Percentiles rank a stretch among this genome's conserved stretches.
Evolutionary conservation across 495 filamentous ascomycete genomes (phyloP).

Genomic region (Thozetella sp.): DNA sequence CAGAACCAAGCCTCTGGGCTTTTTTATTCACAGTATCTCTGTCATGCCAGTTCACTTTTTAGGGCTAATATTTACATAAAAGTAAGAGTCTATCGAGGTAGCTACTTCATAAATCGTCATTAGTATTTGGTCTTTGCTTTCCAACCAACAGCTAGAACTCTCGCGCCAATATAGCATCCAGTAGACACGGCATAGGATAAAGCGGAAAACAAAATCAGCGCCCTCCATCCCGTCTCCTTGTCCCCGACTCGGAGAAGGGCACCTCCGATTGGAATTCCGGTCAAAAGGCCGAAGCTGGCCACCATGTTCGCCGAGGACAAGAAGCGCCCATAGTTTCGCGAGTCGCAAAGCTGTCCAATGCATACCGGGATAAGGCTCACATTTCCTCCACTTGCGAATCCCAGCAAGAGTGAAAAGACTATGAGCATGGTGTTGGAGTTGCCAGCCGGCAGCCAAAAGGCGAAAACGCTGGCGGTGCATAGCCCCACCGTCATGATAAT

Average conservation of each 20-base stretch:
- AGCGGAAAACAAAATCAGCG: conserved; percentile 69
- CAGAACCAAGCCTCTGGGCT: no score
- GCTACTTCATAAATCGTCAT: background rate
- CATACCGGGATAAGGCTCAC: conserved; percentile 87
- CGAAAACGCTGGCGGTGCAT: conserved; percentile 70
- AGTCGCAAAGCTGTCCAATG: conserved; percentile 86
- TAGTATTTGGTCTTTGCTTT: conserved; percentile 50
- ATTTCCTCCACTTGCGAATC: conserved; percentile 83
- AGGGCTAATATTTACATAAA: no score
- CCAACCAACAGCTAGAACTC: conserved; percentile 72
- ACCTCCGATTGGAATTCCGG: conserved; percentile 87
- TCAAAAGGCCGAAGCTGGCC: conserved; percentile 85
- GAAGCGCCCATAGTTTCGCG: conserved; percentile 81
- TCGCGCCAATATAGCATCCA: conserved; percentile 59
- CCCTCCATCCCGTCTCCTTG: conserved; percentile 58
- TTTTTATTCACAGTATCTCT: no score
- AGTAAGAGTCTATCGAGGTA: no score
- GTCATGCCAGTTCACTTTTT: no score
- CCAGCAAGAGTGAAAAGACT: conserved; percentile 77
- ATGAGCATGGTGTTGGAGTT: conserved; percentile 62
- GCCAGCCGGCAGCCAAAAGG: conserved; percentile 76
- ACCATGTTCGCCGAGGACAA: conserved; percentile 87
- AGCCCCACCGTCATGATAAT: conserved; percentile 57
- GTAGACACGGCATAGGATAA: conserved; percentile 62
- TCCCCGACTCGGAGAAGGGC: conserved; percentile 56